Conservation (phyloP, 2,329 filamentous ascomycete genomes). For the Ophiocordyceps unilateralis region DNA sequence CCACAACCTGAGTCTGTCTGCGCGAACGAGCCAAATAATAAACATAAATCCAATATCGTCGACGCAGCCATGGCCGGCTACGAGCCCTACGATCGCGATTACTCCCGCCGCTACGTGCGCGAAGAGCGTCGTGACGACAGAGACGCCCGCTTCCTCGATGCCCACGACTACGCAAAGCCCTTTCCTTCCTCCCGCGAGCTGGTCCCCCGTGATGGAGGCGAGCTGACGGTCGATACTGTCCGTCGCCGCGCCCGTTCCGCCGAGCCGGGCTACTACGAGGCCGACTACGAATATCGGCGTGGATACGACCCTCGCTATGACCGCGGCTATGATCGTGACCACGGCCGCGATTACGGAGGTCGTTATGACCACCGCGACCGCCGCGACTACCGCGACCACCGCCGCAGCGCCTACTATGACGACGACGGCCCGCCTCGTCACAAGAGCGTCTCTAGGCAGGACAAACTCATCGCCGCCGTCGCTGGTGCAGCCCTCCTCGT, state of each 20-base stretch:
- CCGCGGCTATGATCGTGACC: constrained; percentile 10
- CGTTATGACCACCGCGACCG: constrained; percentile 9
- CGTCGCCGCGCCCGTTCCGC: constrained; percentile 49
- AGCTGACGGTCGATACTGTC: constrained; percentile 64
- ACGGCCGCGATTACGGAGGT: constrained; percentile 13
- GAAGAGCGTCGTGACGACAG: constrained; percentile 34
- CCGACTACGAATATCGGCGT: constrained; percentile 26
- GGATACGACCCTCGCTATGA: constrained; percentile 9
- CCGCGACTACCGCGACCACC: too few species aligned
- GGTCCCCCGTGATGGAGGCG: constrained; percentile 48
- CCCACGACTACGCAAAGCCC: constrained; percentile 29
- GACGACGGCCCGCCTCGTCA: constrained; percentile 37
- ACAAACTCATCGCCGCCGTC: constrained; percentile 50
- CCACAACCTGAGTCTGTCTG: not conserved
- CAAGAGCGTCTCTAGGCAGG: constrained; percentile 37
- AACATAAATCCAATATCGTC: not conserved
- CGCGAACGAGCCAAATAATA: too few species aligned
- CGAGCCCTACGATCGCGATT: constrained; percentile 36
- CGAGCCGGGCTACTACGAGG: constrained; percentile 42
- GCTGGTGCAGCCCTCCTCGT: constrained; percentile 47
- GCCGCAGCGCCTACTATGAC: constrained; percentile 30
- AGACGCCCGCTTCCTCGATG: constrained; percentile 35
- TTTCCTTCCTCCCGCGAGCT: constrained; percentile 31
- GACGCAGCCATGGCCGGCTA: constrained; percentile 24
- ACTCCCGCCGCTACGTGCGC: constrained; percentile 32